These are phyloP conservation scores for Amaranthus tricolor DNA, from an alignment of 179 eudicot genomes.

Conservation along the genomic window DNA sequence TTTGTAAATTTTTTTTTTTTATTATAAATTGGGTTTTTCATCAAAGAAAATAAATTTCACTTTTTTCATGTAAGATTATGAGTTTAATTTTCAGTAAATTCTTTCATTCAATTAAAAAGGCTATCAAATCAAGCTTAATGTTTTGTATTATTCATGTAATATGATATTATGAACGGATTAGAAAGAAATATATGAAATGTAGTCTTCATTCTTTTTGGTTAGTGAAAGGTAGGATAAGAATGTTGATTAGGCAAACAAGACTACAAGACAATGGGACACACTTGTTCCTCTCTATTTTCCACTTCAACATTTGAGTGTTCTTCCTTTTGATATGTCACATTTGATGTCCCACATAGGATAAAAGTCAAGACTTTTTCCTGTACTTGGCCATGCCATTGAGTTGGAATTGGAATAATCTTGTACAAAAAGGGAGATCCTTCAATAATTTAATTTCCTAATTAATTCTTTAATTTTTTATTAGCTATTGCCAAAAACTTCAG, in stretches of 20 bases:
- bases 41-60: not conserved
- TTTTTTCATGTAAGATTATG: not conserved
- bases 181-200: slow-evolving; percentile 6
- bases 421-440: not conserved
- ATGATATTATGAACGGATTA: slow-evolving; percentile 18
- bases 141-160: slow-evolving; percentile 27
- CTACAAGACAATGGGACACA: slow-evolving; percentile 13
- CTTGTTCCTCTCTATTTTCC: slow-evolving; percentile 4
- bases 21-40: not conserved
- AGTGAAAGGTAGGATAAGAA: not conserved
- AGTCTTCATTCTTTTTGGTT: slow-evolving; percentile 20
- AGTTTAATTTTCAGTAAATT: too few relatives aligned
- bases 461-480: slow-evolving; percentile 13
- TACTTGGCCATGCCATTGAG: not conserved
- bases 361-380: slow-evolving; percentile 7
- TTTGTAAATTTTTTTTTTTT: not conserved
- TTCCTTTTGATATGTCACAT: slow-evolving; percentile 7
- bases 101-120: not conserved
- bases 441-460: not conserved
- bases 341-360: slow-evolving; percentile 3
- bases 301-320: slow-evolving; percentile 7
- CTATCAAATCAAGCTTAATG: slow-evolving; percentile 23
- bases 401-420: not conserved
- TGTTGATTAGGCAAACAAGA: slow-evolving; percentile 8
- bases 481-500: not conserved